Base-by-base conservation (phyloP, 1,139 yeast genomes). In the Kodamaea anthophila region DNA sequence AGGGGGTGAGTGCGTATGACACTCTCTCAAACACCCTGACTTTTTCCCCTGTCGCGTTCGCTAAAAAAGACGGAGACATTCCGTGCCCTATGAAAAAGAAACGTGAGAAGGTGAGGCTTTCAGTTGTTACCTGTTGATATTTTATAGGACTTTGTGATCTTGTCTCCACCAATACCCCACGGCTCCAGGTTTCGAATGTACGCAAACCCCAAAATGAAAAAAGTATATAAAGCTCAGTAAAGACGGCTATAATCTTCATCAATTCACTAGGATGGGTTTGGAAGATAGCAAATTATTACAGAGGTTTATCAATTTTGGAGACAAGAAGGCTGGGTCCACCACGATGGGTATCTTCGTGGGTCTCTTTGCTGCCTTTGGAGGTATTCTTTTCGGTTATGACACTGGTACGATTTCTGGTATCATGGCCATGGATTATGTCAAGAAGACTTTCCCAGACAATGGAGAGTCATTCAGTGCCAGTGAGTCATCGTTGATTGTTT, bases 391-490 rank as follows among this genome's bases (percentile, higher is more conserved):
- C 50, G 87, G 87, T 41, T 79, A 78, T 71, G 87, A 79, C 59
- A 78, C 87, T 18, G 87, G 88, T 59, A 77, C 86, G 42, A 79
- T 80, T 48, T 73, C 82, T 21, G 94, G 94, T 47, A 77, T 82
- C 44, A 70, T 81, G 49, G 77, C 77, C 46, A 79, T 80, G 84
- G 58, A 71, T 4, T 77, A 75, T 43, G 86, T 78, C 51, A 60
- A 56, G 31, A 47, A 53, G 22, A 62, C 73, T 41, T 82, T 79
- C 47, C 65, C 69, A 16, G 45, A 48, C 15, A 53, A 60, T 40
- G 22, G 42, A 35, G 77, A 77, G 39, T 52, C 27, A 4, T 41
- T 40, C 34, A 27, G 38, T 15, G 68, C 78, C 21, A 67, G 66
- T 14, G 76, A 81, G 29, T 29, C 36, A 9, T 81, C 85, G 44